Evolutionary conservation across 1,284 basidiomycete species (phyloP).

Genomic region (Moesziomyces sp.): DNA sequence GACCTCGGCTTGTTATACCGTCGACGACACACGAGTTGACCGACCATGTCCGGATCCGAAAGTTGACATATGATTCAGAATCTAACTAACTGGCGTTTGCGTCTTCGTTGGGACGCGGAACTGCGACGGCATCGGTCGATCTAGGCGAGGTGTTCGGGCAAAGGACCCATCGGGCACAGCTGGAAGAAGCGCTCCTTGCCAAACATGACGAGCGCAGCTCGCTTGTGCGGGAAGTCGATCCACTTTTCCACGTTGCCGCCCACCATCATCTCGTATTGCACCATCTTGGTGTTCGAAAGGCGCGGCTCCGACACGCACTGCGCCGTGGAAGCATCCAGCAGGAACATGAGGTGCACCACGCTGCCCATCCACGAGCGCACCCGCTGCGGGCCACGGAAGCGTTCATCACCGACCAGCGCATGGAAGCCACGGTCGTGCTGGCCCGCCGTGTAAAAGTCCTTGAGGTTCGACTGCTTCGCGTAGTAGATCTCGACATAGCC

Average conservation of each 20-base stretch:
- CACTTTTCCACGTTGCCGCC: conserved; percentile 64
- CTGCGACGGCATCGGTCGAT: neutral
- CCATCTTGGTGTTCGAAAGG: conserved; percentile 62
- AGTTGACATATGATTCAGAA: too few relatives aligned
- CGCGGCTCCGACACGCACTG: conserved; percentile 60
- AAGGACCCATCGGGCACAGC: conserved; percentile 55
- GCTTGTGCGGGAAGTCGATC: conserved; percentile 63
- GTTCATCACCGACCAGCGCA: conserved; percentile 62
- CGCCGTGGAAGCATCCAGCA: conserved; percentile 55
- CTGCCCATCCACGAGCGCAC: conserved; percentile 65
- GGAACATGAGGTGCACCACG: conserved; percentile 61
- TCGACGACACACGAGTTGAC: too few relatives aligned
- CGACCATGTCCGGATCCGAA: too few relatives aligned
- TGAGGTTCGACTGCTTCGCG: conserved; percentile 48
- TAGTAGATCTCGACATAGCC: conserved; percentile 66
- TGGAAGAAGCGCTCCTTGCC: conserved; percentile 63
- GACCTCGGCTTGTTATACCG: too few relatives aligned
- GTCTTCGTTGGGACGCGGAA: neutral
- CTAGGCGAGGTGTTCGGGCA: conserved; percentile 39
- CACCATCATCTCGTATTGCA: conserved; percentile 62
- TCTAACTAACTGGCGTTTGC: neutral
- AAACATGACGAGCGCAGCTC: conserved; percentile 59
- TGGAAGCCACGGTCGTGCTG: conserved; percentile 63
- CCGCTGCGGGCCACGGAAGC: conserved; percentile 59
- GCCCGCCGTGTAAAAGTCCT: conserved; percentile 42